phyloP scores from a whole-genome alignment of 1,284 basidiomycete genomes.

The Ceratobasidium sp. region DNA sequence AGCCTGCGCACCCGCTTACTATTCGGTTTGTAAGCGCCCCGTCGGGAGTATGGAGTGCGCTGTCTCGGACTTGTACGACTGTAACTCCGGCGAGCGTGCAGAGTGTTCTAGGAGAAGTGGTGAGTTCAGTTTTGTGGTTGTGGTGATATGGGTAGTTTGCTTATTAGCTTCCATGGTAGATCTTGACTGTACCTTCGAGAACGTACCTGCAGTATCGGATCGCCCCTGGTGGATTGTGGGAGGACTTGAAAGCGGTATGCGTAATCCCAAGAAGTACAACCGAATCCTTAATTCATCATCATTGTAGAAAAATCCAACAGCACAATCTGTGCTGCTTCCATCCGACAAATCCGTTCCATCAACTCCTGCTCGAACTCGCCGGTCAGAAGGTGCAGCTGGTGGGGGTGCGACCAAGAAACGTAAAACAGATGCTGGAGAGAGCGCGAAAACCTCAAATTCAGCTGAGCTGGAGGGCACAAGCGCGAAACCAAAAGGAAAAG shows the following conservation, averaged over 20 bases:
- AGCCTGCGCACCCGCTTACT: constrained; percentile 39
- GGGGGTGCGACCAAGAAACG: constrained; percentile 25
- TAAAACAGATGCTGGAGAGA: constrained; percentile 22
- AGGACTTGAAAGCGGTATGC: constrained; percentile 35
- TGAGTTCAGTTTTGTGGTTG: background rate
- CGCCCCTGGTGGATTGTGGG: constrained; percentile 35
- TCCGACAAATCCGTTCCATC: constrained; percentile 7
- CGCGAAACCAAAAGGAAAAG: constrained; percentile 13
- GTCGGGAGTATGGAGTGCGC: constrained; percentile 23
- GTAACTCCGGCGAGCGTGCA: constrained; percentile 15
- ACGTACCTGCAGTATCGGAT: constrained; percentile 39
- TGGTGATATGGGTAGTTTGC: background rate
- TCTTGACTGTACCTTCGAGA: constrained; percentile 28
- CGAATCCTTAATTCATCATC: background rate
- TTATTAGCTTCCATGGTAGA: background rate
- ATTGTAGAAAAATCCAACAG: constrained; percentile 32
- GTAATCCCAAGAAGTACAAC: background rate
- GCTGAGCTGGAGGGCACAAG: background rate
- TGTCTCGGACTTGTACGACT: constrained; percentile 39
- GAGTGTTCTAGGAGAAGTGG: constrained; percentile 28
- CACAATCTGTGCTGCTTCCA: constrained; percentile 36
- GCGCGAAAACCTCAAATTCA: constrained; percentile 14
- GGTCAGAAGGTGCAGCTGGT: constrained; percentile 3
- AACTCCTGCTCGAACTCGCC: constrained; percentile 6
- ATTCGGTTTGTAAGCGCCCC: constrained; percentile 32